Base-by-base conservation (phyloP, 148 eudicot genomes). In the Cornus suecica region DNA sequence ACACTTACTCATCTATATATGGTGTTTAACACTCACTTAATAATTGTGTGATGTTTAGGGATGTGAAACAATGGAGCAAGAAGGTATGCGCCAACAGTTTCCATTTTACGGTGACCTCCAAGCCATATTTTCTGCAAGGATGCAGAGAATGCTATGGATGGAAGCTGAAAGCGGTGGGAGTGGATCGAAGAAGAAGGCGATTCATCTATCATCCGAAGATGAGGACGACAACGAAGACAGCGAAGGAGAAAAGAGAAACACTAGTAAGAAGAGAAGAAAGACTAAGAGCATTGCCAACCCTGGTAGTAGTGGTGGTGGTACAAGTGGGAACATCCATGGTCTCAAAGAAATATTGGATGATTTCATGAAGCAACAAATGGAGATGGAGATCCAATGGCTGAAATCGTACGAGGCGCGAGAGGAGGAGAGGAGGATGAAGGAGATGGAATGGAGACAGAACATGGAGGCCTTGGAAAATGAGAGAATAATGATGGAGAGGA, bases 21-120 rank as follows among this genome's bases (percentile, higher is more conserved):
- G 42, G 42, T 37, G 42, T 37, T 37, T 37, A n/a, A n/a, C n/a
- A n/a, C 42, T 37, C 42, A 37, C 42, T 37, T 37, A 37, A 32
- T 32, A 37, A 37, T 37, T 37, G 6, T n/a, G 27, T 54, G 3
- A 5, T 42, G 10, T 61, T 41, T 77, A 93, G 97, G 98, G 98
- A 69, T 92, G 96, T 85, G 97, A 94, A 82, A 92, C 99, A 8
- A 88, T 90, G 92, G 99, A 94, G 75, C 74, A 89, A 10, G 97
- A 92, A 78, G 86, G 81, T 18, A 83, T 88, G 90, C 78, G 92
- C 34, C 97, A 90, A 66, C 96, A 92, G 51, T 92, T 94, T 65
- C 97, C 97, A 23, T 94, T 83, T 79, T 94, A 90, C 91, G 89
- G 82, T 30, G 99, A 94, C 72, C 76, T 94, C 60, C 97, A 94